phyloP scores from a whole-genome alignment of 164 flowering plant genomes.

The Dillenia suffruticosa region DNA sequence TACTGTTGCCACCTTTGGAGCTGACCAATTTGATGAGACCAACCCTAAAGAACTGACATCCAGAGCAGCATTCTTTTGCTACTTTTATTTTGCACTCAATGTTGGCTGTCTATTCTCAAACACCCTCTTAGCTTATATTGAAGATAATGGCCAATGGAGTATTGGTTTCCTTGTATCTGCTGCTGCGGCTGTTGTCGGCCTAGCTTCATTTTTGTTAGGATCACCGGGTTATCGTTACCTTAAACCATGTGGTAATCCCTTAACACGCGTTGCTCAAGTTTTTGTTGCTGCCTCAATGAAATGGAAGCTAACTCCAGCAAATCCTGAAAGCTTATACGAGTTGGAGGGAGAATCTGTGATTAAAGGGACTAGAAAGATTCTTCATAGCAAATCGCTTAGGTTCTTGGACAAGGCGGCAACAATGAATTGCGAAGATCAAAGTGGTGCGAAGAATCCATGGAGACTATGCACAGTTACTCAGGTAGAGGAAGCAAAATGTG shows the following conservation, averaged over 20 bases:
- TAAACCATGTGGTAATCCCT: slow-evolving; percentile 71
- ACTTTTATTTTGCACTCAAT: slow-evolving; percentile 81
- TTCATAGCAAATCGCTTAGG: slow-evolving; percentile 52
- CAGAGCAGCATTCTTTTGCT: slow-evolving; percentile 57
- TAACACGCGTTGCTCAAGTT: slow-evolving; percentile 78
- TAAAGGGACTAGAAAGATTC: slow-evolving; percentile 73
- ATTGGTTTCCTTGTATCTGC: slow-evolving; percentile 62
- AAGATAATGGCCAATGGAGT: slow-evolving; percentile 74
- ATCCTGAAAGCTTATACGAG: slow-evolving; percentile 49
- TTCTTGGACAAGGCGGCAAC: slow-evolving; percentile 91
- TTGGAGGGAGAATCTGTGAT: slow-evolving; percentile 73
- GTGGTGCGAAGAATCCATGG: slow-evolving; percentile 47
- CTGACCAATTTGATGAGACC: slow-evolving; percentile 74
- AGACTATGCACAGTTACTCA: slow-evolving; percentile 84
- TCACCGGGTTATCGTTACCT: slow-evolving; percentile 43
- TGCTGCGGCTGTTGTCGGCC: slow-evolving; percentile 53
- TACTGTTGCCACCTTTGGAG: slow-evolving; percentile 86
- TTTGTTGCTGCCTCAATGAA: slow-evolving; percentile 57
- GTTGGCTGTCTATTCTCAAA: slow-evolving; percentile 79
- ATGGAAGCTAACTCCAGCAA: slow-evolving; percentile 32
- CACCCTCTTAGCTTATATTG: slow-evolving; percentile 75
- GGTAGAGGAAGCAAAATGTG: slow-evolving; percentile 89
- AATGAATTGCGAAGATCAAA: slow-evolving; percentile 38
- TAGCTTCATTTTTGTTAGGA: slow-evolving; percentile 41
- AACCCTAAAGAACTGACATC: slow-evolving; percentile 28